Conservation (phyloP, 2,329 filamentous ascomycete species). For the Colletotrichum chlorophyti region DNA sequence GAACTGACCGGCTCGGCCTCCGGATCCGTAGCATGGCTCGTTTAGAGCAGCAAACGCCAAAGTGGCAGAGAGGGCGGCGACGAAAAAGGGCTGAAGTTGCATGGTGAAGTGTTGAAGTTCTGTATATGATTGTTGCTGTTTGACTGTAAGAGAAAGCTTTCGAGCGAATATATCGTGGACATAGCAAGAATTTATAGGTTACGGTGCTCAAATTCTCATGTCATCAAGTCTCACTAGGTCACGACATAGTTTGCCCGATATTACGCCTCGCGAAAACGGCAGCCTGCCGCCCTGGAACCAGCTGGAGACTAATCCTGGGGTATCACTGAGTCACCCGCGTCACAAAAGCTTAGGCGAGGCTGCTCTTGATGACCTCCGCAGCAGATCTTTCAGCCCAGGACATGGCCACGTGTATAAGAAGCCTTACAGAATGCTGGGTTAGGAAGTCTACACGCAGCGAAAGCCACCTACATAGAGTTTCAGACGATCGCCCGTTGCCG, state of each 20-base stretch:
- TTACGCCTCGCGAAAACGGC: neutral
- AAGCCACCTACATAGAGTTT: neutral
- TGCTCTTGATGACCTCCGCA: neutral
- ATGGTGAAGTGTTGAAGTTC: neutral
- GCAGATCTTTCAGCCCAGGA: neutral
- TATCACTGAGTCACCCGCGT: neutral
- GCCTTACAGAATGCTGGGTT: neutral
- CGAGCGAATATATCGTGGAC: neutral
- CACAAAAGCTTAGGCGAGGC: neutral
- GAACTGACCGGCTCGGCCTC: constrained; percentile 28
- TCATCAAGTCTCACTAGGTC: neutral
- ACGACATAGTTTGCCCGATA: neutral
- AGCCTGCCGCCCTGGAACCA: neutral
- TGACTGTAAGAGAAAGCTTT: neutral
- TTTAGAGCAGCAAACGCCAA: constrained; percentile 36
- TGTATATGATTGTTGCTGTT: neutral
- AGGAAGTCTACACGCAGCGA: neutral
- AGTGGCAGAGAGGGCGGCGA: constrained; percentile 9
- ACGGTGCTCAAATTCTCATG: accelerated
- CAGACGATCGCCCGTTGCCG: neutral
- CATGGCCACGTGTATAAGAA: neutral
- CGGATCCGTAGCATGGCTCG: constrained; percentile 39
- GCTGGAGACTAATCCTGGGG: neutral
- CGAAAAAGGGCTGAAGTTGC: neutral
- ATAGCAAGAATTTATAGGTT: neutral